Evolutionary conservation across 2,329 filamentous ascomycete species (phyloP).

Genomic region (Cladophialophora carrionii): DNA sequence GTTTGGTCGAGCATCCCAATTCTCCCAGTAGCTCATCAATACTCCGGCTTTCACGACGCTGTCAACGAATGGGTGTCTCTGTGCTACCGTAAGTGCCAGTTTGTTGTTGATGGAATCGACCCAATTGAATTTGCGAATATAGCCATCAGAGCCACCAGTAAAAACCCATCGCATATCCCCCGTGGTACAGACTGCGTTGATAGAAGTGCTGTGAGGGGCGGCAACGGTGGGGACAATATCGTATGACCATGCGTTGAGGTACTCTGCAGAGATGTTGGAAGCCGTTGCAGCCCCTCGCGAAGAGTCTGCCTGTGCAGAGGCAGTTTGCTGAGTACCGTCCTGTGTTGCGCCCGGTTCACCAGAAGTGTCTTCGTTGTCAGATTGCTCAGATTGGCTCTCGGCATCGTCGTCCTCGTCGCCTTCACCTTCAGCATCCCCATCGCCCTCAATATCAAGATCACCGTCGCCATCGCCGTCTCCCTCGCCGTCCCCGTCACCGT

Average conservation of each 20-base stretch:
- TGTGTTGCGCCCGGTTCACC: constrained; percentile 46
- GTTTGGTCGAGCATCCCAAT: constrained; percentile 70
- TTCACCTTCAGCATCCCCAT: constrained; percentile 53
- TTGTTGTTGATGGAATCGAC: constrained; percentile 94
- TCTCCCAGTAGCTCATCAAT: constrained; percentile 97
- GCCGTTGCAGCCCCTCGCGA: constrained; percentile 29
- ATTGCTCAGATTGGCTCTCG: constrained; percentile 40
- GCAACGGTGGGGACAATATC: constrained; percentile 98
- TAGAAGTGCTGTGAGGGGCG: constrained; percentile 90
- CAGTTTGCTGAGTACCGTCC: constrained; percentile 42
- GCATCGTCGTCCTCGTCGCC: constrained; percentile 55
- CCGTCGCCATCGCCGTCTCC: constrained; percentile 46
- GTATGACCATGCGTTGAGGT: constrained; percentile 77
- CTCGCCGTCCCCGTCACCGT: constrained; percentile 51
- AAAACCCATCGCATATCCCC: constrained; percentile 95
- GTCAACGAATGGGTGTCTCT: constrained; percentile 95
- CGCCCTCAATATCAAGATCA: constrained; percentile 46
- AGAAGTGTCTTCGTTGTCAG: constrained; percentile 49
- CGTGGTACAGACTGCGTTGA: constrained; percentile 89
- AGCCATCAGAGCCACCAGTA: constrained; percentile 90
- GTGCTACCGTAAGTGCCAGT: constrained; percentile 87
- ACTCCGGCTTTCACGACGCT: constrained; percentile 95
- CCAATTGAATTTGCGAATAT: constrained; percentile 96
- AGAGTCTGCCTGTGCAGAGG: constrained; percentile 38
- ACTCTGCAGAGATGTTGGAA: constrained; percentile 71